A percentile compares a stretch with the other conserved stretches of the same genome.
These are phyloP conservation scores for Guyanaporus albipodus DNA, from an alignment of 768 basidiomycete species.

Conservation along the genomic window DNA sequence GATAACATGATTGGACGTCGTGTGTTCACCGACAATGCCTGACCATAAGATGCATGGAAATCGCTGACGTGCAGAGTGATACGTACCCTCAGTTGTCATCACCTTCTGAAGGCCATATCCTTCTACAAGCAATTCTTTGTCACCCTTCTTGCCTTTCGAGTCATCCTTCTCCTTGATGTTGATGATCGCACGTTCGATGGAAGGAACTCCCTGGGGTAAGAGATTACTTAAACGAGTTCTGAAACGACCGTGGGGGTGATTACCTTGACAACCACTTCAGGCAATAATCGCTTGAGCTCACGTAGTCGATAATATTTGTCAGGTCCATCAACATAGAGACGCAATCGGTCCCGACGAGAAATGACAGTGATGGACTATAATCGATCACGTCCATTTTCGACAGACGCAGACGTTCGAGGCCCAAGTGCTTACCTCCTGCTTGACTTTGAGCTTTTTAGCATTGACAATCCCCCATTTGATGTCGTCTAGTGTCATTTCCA, in stretches of 20 bases:
- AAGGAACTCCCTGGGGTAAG: conserved; percentile 65
- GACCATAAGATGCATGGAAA: not conserved
- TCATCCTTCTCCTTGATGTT: conserved; percentile 91
- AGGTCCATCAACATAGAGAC: conserved; percentile 73
- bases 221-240: not conserved
- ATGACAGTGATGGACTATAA: conserved; percentile 73
- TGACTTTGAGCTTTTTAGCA: conserved; percentile 89
- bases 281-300: conserved; percentile 78
- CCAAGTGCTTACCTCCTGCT: conserved; percentile 58
- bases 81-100: conserved; percentile 91
- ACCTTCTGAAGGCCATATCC: conserved; percentile 96
- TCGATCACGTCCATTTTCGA: not conserved
- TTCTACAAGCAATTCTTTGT: conserved; percentile 92
- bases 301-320: conserved; percentile 84
- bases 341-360: conserved; percentile 66
- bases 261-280: conserved; percentile 89
- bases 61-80: not conserved
- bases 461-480: conserved; percentile 88
- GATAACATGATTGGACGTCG: conserved; percentile 95
- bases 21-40: conserved; percentile 92
- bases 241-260: not conserved
- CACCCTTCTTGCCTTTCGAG: conserved; percentile 71
- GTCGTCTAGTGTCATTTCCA: conserved; percentile 90
- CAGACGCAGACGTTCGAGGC: not conserved
- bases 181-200: conserved; percentile 90